These are phyloP conservation scores for Boletus sp. DNA, from an alignment of 1,284 basidiomycete species.

Conservation along the genomic window DNA sequence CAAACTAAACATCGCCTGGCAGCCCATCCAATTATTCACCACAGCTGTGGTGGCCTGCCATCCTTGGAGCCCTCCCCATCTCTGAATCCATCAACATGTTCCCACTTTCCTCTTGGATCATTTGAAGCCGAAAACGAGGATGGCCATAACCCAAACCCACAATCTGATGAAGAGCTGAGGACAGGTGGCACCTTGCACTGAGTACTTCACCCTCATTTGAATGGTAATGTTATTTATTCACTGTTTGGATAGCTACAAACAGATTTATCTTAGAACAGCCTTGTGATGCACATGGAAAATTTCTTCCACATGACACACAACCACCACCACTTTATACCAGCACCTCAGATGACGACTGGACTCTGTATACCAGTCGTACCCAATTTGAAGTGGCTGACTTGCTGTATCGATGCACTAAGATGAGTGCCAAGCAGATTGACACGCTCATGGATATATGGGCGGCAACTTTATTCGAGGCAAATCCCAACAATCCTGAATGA, in stretches of 20 bases:
- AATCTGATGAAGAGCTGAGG: too few relatives aligned
- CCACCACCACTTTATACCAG: neutral
- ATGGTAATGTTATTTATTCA: too few relatives aligned
- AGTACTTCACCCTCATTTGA: too few relatives aligned
- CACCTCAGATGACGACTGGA: neutral
- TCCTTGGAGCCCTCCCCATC: neutral
- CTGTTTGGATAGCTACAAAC: too few relatives aligned
- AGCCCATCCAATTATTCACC: neutral
- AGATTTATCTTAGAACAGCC: too few relatives aligned
- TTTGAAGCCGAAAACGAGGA: neutral
- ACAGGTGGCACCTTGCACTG: too few relatives aligned
- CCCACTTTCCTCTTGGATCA: neutral
- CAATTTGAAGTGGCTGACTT: neutral
- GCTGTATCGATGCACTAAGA: neutral
- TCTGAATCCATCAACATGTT: too few relatives aligned
- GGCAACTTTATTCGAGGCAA: constrained; percentile 4
- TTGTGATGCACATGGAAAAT: too few relatives aligned
- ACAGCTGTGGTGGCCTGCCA: too few relatives aligned
- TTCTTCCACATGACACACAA: neutral
- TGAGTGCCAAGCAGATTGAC: constrained; percentile 18
- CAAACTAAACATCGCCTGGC: too few relatives aligned
- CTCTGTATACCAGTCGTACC: neutral
- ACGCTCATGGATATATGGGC: constrained; percentile 31
- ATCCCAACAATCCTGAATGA: neutral
- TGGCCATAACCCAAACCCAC: too few relatives aligned